Evolutionary conservation across 768 basidiomycete genomes (phyloP), one percentile per base, ranked within the genome.

Genomic region (Podaxis sp.): DNA sequence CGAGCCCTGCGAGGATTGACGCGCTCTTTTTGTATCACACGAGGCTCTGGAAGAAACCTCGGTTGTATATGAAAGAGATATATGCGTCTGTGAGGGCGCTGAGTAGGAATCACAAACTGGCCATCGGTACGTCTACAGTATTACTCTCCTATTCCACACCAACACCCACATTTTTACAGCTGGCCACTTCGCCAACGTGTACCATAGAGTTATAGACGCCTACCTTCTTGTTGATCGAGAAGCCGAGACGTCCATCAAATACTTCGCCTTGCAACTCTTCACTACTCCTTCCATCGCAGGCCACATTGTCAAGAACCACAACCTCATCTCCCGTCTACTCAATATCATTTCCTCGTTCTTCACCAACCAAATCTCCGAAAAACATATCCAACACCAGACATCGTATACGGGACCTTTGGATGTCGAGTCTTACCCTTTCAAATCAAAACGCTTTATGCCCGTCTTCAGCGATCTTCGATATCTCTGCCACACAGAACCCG

Each of bases 391-490:
- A 10, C 80, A 80, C 64, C 78, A 79, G 37, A 72, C 78, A 6
- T 65, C 66, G 6, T 63, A 64, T 36, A 57, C 60, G 3, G 63
- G 51, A 57, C 65, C 41, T 51, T 51, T 97, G 58, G 92, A 96
- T 63, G 89, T 93, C 46, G 96, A 97, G 53, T 85, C 87, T 40
- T 85, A 87, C 62, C 89, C 92, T 0, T 97, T 97, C 86, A 90
- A 92, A 74, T 93, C 91, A 17, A 98, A 98, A 73, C 90, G 96
- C 8, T 97, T 96, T 77, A 92, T 95, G 88, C 92, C 93, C 2
- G 87, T 99, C 52, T 96, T 99, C 74, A 90, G 90, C 67, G 93
- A 96, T 73, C 82, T 99, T 33, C 86, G 93, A 10, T 93, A 93
- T 67, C 83, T 95, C 30, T 90, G 89, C 71, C 88, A 91, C 69